Evolutionary conservation across 371 early-diverging fungal genomes (phyloP), one percentile per base, ranked within the genome.

Genomic region (Syncephalis plumigaleata): DNA sequence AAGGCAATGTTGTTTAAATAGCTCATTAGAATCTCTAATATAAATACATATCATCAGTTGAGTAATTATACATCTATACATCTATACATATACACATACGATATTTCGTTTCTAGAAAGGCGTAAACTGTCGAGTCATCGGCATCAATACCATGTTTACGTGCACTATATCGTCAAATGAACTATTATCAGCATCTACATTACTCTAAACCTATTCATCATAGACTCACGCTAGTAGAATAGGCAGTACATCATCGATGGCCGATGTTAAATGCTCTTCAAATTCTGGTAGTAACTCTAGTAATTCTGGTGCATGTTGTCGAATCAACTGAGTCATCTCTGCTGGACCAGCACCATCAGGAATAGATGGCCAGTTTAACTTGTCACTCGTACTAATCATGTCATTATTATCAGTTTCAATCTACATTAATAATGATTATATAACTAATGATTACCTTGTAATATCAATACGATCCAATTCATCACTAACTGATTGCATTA

Each of bases 1-100:
- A 88, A 91, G 17, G 91, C 75, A 46, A 91, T 72, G 52, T 93
- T 93, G 51, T 79, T 82, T 54, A 91, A 62, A 57, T 91, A 93
- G 49, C 75, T 76, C 59, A 81, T 62, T 21, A 75, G 46, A 20
- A 66, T 63, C 57, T 75, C 69, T 77, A 68, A 55, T 69, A 67
- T 45, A 55, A 58, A 42, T 21, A 46, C 7, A 52, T 24, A 44
- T 49, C 44, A 20, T 37, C 43, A 17, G 45, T 17, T 31, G 39
- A 42, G n/a, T 40, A 50, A 22, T 17, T 50, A 36, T 27, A 4
- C 5, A 9, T 22, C n/a, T n/a, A n/a, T n/a, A n/a, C n/a, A n/a
- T n/a, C n/a, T n/a, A 21, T 15, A 18, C 25, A 18, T n/a, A 26
- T 4, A 26, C 48, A 25, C 26, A 16, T 17, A 44, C 46, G 42